A percentile compares a stretch with the other conserved stretches of the same genome.
These are phyloP conservation scores for Fusarium bulbicola DNA, from an alignment of 2,329 filamentous ascomycete species.

Conservation along the genomic window DNA sequence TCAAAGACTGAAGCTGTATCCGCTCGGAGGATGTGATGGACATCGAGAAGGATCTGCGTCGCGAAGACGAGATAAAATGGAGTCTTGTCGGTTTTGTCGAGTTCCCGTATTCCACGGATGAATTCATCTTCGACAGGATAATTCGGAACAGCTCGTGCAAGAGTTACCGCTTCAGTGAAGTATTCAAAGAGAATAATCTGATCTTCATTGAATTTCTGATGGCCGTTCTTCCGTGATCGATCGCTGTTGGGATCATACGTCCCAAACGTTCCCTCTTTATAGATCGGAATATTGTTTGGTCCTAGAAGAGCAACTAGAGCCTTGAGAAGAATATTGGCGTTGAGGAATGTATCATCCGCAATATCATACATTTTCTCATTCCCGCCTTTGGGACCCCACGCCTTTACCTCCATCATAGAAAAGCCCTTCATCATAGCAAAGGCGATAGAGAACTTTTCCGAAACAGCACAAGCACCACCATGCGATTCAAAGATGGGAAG, in stretches of 20 bases:
- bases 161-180: not conserved
- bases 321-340: not conserved
- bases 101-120: not conserved
- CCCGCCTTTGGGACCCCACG: not conserved
- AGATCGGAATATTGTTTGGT: not conserved
- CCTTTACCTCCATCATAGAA: not conserved
- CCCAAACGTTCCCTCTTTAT: not conserved
- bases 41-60: not conserved
- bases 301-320: accelerated
- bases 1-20: not conserved
- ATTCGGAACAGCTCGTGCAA: accelerated
- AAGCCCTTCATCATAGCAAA: not conserved
- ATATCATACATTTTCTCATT: not conserved
- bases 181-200: not conserved
- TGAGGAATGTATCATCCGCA: not conserved
- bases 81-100: not conserved
- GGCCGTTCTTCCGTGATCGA: not conserved
- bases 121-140: not conserved
- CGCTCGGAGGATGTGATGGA: not conserved
- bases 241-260: not conserved
- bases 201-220: not conserved
- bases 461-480: not conserved
- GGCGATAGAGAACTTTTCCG: not conserved
- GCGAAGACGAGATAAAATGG: not conserved
- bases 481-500: not conserved